Evolutionary conservation across 371 early-diverging fungal species (phyloP), one percentile per base, ranked within the genome.

Genomic region (Smittium mucronatum): DNA sequence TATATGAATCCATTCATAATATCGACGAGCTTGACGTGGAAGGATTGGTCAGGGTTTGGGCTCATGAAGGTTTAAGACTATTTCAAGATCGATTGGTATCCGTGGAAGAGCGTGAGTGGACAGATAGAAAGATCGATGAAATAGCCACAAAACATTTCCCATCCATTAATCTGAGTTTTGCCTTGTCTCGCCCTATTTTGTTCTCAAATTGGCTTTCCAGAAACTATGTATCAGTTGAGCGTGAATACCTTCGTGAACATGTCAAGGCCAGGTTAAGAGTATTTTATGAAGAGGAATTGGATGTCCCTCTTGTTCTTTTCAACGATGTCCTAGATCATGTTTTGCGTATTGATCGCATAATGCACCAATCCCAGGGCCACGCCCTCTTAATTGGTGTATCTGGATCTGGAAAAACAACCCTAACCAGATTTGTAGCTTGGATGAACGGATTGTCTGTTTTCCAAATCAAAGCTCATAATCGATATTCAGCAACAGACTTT

Each of bases 241-340:
- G 92, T 64, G 93, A 92, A 34, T 88, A 89, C 71, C 81, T 98
- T 59, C 88, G 95, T 65, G 95, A 93, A 21, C 97, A 92, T 78
- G 90, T 93, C 47, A 88, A 89, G 74, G 96, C 95, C 26, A 89
- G 99, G 69, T 87, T 98, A 58, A 93, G 93, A 80, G 94, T 94
- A 59, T 99, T 98, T 74, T 96, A 96, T 79, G 99, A 99, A 78
- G 99, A 99, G 83, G 99, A 99, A 80, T 83, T 97, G 58, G 98
- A 98, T 78, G 93, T 94, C 2, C 93, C 90, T 8, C 83, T 99
- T 57, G 97, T 98, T 0, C 78, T 99, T 60, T 97, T 96, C 80
- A 90, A 98, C 75, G 95, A 96, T 76, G 97, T 95, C 0, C 80
- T 99, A 70, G 98, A 99, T 65, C 99, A 99, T 71, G 95, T 95